Evolutionary conservation across 108 stramenopile genomes (phyloP).

Genomic region (Nitzschia palea): DNA sequence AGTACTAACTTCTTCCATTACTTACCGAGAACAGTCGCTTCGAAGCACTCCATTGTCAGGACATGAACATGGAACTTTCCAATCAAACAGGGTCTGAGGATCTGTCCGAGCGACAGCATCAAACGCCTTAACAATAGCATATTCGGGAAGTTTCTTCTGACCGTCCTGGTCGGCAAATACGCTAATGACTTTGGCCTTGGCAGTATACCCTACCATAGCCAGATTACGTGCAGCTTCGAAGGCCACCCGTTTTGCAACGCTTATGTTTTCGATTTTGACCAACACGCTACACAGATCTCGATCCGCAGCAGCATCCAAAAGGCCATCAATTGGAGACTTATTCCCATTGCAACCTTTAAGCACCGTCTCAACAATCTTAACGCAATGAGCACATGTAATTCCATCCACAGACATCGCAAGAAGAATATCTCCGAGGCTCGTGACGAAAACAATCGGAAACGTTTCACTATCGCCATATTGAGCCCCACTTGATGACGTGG

Average conservation of each 20-base stretch:
- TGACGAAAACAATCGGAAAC: slow-evolving; percentile 72
- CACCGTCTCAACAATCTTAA: slow-evolving; percentile 90
- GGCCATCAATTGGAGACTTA: slow-evolving; percentile 83
- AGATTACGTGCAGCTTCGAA: slow-evolving; percentile 79
- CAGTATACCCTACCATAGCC: slow-evolving; percentile 87
- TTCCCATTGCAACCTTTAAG: slow-evolving; percentile 83
- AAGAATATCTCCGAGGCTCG: slow-evolving; percentile 63
- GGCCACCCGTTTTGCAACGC: slow-evolving; percentile 70
- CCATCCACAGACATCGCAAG: slow-evolving; percentile 82
- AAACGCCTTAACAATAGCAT: slow-evolving; percentile 52
- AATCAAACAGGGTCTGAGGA: slow-evolving; percentile 62
- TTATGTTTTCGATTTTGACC: slow-evolving; percentile 65
- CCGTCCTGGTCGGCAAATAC: slow-evolving; percentile 24
- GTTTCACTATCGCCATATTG: slow-evolving; percentile 77
- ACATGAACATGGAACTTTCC: slow-evolving; percentile 72
- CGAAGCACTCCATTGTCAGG: slow-evolving; percentile 83
- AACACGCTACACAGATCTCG: slow-evolving; percentile 54
- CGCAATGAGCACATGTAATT: slow-evolving; percentile 88
- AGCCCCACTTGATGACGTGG: slow-evolving; percentile 1
- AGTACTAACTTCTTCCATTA: neutral
- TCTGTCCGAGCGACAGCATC: slow-evolving; percentile 46
- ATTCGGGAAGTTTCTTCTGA: slow-evolving; percentile 35
- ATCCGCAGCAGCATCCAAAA: slow-evolving; percentile 85
- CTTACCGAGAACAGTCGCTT: slow-evolving; percentile 77
- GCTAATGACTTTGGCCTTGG: slow-evolving; percentile 65